Percentiles rank a stretch among this genome's conserved stretches.
These are phyloP conservation scores for Epichloe brachyelytri DNA, from an alignment of 2,329 filamentous ascomycete genomes.

Conservation along the genomic window DNA sequence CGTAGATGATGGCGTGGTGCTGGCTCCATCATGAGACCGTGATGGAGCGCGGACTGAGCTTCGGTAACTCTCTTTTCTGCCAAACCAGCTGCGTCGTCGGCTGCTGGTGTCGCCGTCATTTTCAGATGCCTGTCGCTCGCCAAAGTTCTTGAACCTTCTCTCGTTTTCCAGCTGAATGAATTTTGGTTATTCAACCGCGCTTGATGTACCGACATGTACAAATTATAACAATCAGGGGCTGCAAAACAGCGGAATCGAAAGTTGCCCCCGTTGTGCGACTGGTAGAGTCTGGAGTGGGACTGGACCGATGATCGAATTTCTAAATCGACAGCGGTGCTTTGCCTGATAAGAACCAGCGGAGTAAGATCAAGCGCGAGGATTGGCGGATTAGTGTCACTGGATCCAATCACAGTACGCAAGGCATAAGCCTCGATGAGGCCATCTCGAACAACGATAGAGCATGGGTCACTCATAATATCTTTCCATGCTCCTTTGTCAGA, in stretches of 20 bases:
- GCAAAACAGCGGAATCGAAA: slow-evolving; percentile 82
- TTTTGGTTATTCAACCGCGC: slow-evolving; percentile 81
- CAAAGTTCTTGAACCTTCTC: slow-evolving; percentile 60
- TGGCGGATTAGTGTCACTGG: slow-evolving; percentile 26
- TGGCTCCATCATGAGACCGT: slow-evolving; percentile 61
- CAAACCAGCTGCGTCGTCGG: slow-evolving; percentile 43
- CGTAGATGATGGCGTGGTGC: slow-evolving; percentile 44
- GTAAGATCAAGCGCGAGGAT: slow-evolving; percentile 71
- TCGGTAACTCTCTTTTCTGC: slow-evolving; percentile 52
- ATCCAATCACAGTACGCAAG: slow-evolving; percentile 19
- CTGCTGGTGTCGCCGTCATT: slow-evolving; percentile 35
- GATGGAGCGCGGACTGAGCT: slow-evolving; percentile 47
- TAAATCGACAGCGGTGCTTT: slow-evolving; percentile 85
- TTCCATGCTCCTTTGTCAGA: slow-evolving; percentile 49
- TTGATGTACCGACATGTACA: slow-evolving; percentile 80
- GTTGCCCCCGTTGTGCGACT: slow-evolving; percentile 50
- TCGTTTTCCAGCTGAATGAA: slow-evolving; percentile 59
- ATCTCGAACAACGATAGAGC: slow-evolving; percentile 42
- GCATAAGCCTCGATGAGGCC: slow-evolving; percentile 47
- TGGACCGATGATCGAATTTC: slow-evolving; percentile 83
- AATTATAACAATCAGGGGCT: slow-evolving; percentile 61
- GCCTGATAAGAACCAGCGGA: slow-evolving; percentile 76
- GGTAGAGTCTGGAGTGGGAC: slow-evolving; percentile 53
- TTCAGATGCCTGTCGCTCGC: slow-evolving; percentile 36
- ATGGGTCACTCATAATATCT: slow-evolving; percentile 37